Conservation (phyloP, 495 filamentous ascomycete species). For the Hyaloscypha hepaticicola region DNA sequence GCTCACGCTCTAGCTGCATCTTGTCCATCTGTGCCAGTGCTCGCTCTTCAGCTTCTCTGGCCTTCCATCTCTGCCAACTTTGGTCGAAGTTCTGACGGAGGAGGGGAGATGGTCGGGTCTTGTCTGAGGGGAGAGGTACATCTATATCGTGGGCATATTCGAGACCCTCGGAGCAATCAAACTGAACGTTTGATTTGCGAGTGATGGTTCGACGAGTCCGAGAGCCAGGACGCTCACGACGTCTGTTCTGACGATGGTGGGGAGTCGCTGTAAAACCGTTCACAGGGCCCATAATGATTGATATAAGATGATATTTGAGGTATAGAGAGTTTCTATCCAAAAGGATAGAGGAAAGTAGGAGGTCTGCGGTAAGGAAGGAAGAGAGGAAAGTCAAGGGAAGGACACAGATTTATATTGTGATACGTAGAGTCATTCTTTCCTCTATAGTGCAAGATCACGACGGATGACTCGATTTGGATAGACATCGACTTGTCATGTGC, state of each 20-base stretch:
- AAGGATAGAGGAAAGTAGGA: conserved; percentile 19
- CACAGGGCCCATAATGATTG: conserved; percentile 15
- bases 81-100: conserved; percentile 30
- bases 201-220: conserved; percentile 28
- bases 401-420: conserved; percentile 16
- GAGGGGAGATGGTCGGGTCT: conserved; percentile 28
- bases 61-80: conserved; percentile 34
- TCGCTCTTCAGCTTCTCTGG: conserved; percentile 26
- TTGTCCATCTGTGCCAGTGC: conserved; percentile 27
- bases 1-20: conserved; percentile 24
- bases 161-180: conserved; percentile 24
- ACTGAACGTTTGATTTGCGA: conserved; percentile 22
- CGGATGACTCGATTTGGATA: conserved; percentile 22
- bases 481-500: conserved; percentile 6
- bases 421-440: conserved; percentile 12
- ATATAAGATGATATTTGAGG: neutral
- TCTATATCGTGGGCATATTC: conserved; percentile 21
- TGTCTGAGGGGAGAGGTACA: conserved; percentile 28
- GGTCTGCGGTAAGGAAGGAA: conserved; percentile 26
- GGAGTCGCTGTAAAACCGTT: conserved; percentile 23
- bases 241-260: conserved; percentile 30
- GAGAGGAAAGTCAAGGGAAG: conserved; percentile 6
- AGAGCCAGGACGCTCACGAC: conserved; percentile 32
- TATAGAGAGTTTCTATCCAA: conserved; percentile 8
- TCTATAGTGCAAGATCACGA: conserved; percentile 13